Evolutionary conservation across 1,284 basidiomycete species (phyloP), one percentile per base, ranked within the genome.

Genomic region (Taiwanofungus camphoratus): DNA sequence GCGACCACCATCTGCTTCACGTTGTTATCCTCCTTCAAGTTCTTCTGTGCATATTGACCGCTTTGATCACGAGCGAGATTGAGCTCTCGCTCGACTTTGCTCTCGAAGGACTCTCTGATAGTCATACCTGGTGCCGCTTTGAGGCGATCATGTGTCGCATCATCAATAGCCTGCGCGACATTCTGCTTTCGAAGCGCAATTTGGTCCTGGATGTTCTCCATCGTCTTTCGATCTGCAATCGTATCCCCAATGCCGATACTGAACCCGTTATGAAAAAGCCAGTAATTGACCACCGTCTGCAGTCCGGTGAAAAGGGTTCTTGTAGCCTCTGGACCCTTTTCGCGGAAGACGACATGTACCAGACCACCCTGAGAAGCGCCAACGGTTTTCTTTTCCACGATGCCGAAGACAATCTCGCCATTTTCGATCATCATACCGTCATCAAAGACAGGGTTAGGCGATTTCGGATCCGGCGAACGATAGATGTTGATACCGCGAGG

Each of bases 1-100:
- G 96, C 93, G 8, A 95, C 92, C 56, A 99, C 95, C 96, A 99
- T 99, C 78, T 99, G 95, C 76, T 99, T 99, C 73, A 99, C 95
- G 58, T 98, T 98, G 75, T 99, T 99, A 70, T 95, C 93, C 63
- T 92, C 91, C 71, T 97, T 97, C 76, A 99, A 72, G 60, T 87
- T 87, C 68, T 92, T 86, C 70, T 99, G 92, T 13, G 95, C 96
- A 41, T 88, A 89, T 60, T 92, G 90, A 74, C 96, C 96, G 30
- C 92, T 93, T 50, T 82, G 79, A 62, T 99, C 96, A 77, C 95
- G 92, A 51, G 95, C 96, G 67, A 86, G 76, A 67, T 99, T 98
- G 54, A 99, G 80, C 62, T 94, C 82, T 29, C 81, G 81, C 60
- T 96, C 92, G 41, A 97, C 93, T 50, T 79, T 74, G 58, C 88